These are phyloP conservation scores for Porpolomopsis calyptriformis DNA, from an alignment of 768 basidiomycete species.

Conservation along the genomic window DNA sequence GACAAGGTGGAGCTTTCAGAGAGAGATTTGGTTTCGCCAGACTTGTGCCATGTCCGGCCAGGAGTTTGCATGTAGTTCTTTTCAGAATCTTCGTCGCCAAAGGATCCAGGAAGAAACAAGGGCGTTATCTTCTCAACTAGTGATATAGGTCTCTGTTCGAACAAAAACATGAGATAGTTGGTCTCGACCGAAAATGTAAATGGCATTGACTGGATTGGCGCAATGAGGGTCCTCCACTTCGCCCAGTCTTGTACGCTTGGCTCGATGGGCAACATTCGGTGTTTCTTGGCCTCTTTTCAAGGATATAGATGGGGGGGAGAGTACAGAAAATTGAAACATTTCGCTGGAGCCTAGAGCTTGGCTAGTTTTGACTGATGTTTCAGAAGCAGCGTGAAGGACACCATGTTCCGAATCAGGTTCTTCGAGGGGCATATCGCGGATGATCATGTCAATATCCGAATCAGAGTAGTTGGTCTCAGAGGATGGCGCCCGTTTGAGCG, in stretches of 20 bases:
- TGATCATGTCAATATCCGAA: constrained; percentile 34
- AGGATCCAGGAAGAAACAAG: no score
- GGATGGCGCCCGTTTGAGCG: constrained; percentile 11
- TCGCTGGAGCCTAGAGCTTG: neutral
- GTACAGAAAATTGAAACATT: no score
- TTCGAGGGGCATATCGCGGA: constrained; percentile 26
- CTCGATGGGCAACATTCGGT: neutral
- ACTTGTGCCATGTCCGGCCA: no score
- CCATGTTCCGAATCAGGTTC: constrained; percentile 1
- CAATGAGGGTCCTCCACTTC: neutral
- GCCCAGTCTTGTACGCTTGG: neutral
- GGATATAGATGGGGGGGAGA: neutral
- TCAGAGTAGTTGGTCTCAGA: constrained; percentile 32
- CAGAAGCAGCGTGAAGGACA: neutral
- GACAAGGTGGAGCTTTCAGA: no score
- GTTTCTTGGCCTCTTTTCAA: neutral
- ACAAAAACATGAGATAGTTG: no score
- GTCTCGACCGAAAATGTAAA: no score
- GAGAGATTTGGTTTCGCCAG: no score
- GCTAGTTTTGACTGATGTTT: neutral
- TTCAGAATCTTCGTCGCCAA: no score
- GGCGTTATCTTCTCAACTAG: no score
- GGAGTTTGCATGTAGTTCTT: no score
- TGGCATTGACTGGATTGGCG: no score
- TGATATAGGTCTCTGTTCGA: no score